These are phyloP conservation scores for Saturnispora sanitii DNA, from an alignment of 805 yeast species.

Conservation along the genomic window DNA sequence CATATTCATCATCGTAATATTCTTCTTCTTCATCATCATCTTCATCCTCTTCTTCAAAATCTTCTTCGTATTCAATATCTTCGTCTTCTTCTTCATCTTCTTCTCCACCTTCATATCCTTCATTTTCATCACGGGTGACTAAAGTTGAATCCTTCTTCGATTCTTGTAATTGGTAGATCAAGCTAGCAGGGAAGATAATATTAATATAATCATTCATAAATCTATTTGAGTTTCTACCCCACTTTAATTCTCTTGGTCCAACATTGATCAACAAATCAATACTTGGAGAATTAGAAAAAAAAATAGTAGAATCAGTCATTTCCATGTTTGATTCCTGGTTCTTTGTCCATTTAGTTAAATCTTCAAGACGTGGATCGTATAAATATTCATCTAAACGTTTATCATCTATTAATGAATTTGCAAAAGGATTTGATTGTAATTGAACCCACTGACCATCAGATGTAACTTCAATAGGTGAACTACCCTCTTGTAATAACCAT, in stretches of 20 bases:
- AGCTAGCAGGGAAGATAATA: constrained; percentile 17
- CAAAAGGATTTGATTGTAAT: not conserved
- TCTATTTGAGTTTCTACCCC: constrained; percentile 25
- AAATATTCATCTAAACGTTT: constrained; percentile 21
- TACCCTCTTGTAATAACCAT: constrained; percentile 22
- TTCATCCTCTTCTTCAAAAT: not conserved
- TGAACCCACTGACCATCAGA: constrained; percentile 5
- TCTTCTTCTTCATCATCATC: constrained; percentile 6
- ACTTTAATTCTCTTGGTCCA: constrained; percentile 18
- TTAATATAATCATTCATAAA: constrained; percentile 26
- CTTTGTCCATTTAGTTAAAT: not conserved
- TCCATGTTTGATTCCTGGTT: not conserved
- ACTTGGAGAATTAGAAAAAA: no score
- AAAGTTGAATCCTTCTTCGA: constrained; percentile 5
- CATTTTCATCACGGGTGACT: constrained; percentile 7
- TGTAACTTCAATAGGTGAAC: constrained; percentile 4
- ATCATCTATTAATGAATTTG: constrained; percentile 6
- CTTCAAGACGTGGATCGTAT: constrained; percentile 16
- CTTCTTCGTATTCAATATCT: constrained; percentile 4
- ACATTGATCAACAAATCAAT: not conserved
- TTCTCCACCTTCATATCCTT: constrained; percentile 13
- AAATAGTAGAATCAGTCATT: no score
- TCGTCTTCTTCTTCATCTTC: constrained; percentile 3
- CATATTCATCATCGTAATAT: not conserved
- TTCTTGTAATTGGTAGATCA: constrained; percentile 15